Evolutionary conservation across 2,329 filamentous ascomycete species (phyloP).

Genomic region (Talaromyces verruculosus): DNA sequence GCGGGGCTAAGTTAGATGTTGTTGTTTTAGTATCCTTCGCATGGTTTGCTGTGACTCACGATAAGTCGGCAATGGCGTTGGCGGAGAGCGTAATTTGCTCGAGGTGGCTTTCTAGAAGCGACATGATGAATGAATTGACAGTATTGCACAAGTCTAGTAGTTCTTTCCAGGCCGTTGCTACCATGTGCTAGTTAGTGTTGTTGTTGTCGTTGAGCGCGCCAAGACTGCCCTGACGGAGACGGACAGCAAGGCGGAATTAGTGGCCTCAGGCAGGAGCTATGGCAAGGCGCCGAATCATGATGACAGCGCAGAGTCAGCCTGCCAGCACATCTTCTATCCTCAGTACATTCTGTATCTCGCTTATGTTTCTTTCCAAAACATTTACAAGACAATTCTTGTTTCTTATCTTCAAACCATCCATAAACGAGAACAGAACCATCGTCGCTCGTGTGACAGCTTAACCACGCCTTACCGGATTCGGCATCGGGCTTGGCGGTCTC

Average conservation of each 20-base stretch:
- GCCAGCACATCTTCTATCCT: conserved; percentile 12
- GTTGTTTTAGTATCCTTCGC: not conserved
- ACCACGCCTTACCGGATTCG: conserved; percentile 19
- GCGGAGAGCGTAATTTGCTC: conserved; percentile 77
- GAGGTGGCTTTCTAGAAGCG: conserved; percentile 67
- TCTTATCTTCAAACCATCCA: not conserved
- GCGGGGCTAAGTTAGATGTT: conserved; percentile 17
- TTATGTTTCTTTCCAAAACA: not conserved
- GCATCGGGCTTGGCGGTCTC: conserved; percentile 16
- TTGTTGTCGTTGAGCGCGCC: conserved; percentile 3
- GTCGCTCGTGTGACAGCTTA: conserved; percentile 6
- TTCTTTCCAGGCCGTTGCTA: conserved; percentile 1
- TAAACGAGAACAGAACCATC: not conserved
- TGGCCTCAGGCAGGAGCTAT: conserved; percentile 20
- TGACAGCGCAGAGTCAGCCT: conserved; percentile 13
- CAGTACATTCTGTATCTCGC: not conserved
- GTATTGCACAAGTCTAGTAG: not conserved
- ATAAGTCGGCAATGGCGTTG: conserved; percentile 70
- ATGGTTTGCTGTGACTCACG: conserved; percentile 52
- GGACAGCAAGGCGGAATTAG: not conserved
- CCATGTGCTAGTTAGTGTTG: not conserved
- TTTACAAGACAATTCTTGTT: not conserved
- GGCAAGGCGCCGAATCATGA: conserved; percentile 18
- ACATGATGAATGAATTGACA: conserved; percentile 53
- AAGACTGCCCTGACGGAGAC: conserved; percentile 5